Percentiles rank a stretch among this genome's conserved stretches.
Conservation (phyloP, 83 land plant genomes). For the Diphasiastrum complanatum region DNA sequence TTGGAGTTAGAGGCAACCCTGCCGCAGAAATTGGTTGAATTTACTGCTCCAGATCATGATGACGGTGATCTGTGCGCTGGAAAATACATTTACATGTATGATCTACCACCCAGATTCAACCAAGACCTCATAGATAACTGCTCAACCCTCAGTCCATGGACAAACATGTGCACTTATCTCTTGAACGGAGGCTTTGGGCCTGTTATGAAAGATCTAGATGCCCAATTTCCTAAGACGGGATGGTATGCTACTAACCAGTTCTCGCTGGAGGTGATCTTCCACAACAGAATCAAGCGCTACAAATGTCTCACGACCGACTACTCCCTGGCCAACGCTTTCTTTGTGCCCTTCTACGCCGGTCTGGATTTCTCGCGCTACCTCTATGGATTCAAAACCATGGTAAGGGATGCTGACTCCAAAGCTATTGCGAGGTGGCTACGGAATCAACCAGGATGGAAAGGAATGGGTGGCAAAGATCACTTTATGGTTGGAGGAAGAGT, state of each 20-base stretch:
- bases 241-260: constrained; percentile 7
- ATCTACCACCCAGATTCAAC: constrained; percentile 11
- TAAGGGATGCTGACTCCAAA: not conserved
- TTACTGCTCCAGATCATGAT: too few relatives aligned
- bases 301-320: not conserved
- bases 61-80: constrained; percentile 20
- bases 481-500: not conserved
- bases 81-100: constrained; percentile 12
- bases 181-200: constrained; percentile 5
- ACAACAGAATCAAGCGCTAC: constrained; percentile 17
- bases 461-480: constrained; percentile 4
- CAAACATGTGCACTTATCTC: not conserved
- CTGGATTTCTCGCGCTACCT: not conserved
- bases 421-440: not conserved
- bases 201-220: not conserved
- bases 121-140: constrained; percentile 5
- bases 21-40: too few relatives aligned
- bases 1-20: too few relatives aligned
- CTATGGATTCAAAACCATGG: not conserved
- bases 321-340: constrained; percentile 1
- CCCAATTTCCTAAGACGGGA: not conserved
- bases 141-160: not conserved
- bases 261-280: constrained; percentile 20
- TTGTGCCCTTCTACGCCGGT: constrained; percentile 15
- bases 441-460: not conserved